Conservation (phyloP, 2,329 filamentous ascomycete genomes). For the Zasmidium cellare region DNA sequence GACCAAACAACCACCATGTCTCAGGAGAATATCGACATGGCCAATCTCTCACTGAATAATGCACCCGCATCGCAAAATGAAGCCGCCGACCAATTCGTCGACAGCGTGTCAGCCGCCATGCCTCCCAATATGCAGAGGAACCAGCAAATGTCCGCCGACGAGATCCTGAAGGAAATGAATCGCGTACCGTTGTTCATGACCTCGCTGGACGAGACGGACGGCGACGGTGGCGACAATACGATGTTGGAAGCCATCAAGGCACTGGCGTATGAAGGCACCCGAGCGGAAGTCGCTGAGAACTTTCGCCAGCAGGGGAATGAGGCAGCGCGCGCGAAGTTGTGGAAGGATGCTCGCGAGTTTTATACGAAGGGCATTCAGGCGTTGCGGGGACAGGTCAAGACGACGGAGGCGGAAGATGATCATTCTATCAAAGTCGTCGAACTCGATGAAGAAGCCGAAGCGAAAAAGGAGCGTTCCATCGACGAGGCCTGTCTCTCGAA, state of each 20-base stretch:
- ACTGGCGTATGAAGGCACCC: constrained; percentile 88
- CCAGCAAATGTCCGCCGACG: constrained; percentile 57
- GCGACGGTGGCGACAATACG: constrained; percentile 68
- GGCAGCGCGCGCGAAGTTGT: constrained; percentile 70
- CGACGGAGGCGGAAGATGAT: constrained; percentile 10
- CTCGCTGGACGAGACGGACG: constrained; percentile 64
- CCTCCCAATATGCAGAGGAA: constrained; percentile 61
- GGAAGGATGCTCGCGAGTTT: constrained; percentile 84
- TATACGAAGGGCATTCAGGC: constrained; percentile 84
- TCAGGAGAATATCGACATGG: neutral
- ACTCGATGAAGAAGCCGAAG: constrained; percentile 60
- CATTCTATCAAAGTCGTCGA: constrained; percentile 42
- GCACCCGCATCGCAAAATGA: constrained; percentile 7
- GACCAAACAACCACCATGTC: neutral
- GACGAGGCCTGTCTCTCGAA: constrained; percentile 82
- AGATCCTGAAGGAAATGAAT: constrained; percentile 65
- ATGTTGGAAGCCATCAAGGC: constrained; percentile 85
- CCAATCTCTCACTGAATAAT: constrained; percentile 3
- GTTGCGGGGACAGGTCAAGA: constrained; percentile 42
- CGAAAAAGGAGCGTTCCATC: constrained; percentile 60
- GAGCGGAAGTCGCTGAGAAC: constrained; percentile 75
- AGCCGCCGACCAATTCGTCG: constrained; percentile 22
- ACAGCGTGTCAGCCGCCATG: constrained; percentile 42
- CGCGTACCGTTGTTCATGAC: constrained; percentile 93
- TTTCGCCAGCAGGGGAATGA: constrained; percentile 96